phyloP scores from a whole-genome alignment of 1,139 yeast species.

The Suhomyces taliae region DNA sequence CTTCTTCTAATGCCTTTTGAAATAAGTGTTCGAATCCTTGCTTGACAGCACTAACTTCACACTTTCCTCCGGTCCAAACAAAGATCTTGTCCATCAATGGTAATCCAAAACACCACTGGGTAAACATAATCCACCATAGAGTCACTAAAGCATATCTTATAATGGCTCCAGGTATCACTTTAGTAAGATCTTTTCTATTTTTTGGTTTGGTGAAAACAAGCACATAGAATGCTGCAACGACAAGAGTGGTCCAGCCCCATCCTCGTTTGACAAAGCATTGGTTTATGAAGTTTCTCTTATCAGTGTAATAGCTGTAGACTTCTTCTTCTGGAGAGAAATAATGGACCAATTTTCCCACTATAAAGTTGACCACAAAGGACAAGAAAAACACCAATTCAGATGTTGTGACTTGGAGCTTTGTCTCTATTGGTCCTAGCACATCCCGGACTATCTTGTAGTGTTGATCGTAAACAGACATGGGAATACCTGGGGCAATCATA shows the following conservation, averaged over 20 bases:
- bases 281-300: constrained; percentile 67
- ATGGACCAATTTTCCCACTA: constrained; percentile 36
- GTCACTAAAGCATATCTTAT: constrained; percentile 55
- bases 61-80: constrained; percentile 77
- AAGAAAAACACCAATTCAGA: constrained; percentile 26
- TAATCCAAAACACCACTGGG: constrained; percentile 85
- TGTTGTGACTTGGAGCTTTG: constrained; percentile 14
- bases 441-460: constrained; percentile 15
- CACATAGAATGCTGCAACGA: constrained; percentile 30
- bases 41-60: constrained; percentile 31
- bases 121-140: constrained; percentile 75
- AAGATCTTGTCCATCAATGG: constrained; percentile 91
- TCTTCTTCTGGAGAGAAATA: constrained; percentile 35
- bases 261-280: constrained; percentile 78
- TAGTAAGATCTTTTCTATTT: not conserved
- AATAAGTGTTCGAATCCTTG: constrained; percentile 8
- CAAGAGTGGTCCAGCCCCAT: constrained; percentile 85
- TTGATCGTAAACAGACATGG: constrained; percentile 21
- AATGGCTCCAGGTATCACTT: constrained; percentile 19
- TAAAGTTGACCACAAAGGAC: constrained; percentile 35
- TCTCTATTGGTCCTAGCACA: constrained; percentile 8
- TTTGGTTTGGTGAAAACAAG: constrained; percentile 3
- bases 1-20: constrained; percentile 2
- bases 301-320: constrained; percentile 56
- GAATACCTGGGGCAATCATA: not conserved